These are phyloP conservation scores for Rhizopus sp. DNA, from an alignment of 371 early-diverging fungal genomes.

Conservation along the genomic window DNA sequence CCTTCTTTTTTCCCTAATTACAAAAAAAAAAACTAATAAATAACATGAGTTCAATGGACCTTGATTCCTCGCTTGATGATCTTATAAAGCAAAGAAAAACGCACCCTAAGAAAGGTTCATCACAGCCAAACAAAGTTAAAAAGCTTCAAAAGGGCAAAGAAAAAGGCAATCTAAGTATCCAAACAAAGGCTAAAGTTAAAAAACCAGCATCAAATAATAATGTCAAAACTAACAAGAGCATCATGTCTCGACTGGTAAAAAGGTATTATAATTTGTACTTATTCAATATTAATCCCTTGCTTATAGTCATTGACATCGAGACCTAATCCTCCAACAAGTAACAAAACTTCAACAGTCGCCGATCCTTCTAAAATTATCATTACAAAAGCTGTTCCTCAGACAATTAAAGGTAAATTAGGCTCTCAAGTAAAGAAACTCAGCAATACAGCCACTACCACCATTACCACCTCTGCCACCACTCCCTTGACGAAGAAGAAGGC, in stretches of 20 bases:
- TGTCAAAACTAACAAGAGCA: neutral
- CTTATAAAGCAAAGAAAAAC: conserved; percentile 40
- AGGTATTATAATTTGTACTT: neutral
- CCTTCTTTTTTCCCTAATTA: conserved; percentile 2
- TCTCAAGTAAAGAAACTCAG: conserved; percentile 1
- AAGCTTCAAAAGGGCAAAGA: conserved; percentile 19
- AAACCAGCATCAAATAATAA: conserved; percentile 5
- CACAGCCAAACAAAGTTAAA: conserved; percentile 1
- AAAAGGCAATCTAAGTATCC: conserved; percentile 7
- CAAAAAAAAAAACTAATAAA: neutral
- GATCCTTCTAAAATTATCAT: conserved; percentile 43
- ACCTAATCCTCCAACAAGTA: conserved; percentile 14
- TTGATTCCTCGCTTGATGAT: conserved; percentile 52
- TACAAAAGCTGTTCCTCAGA: conserved; percentile 27
- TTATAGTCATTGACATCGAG: conserved; percentile 11
- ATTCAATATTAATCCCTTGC: neutral
- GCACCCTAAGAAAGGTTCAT: conserved; percentile 9
- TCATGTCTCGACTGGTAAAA: neutral
- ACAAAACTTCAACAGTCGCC: conserved; percentile 13
- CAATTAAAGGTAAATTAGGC: neutral
- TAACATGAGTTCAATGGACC: conserved; percentile 35
- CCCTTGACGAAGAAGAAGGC: conserved; percentile 1
- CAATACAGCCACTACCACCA: conserved; percentile 7
- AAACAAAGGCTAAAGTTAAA: conserved; percentile 18
- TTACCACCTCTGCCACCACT: conserved; percentile 1